Base-by-base conservation (phyloP, 768 basidiomycete genomes). In the Mycena galericulata region DNA sequence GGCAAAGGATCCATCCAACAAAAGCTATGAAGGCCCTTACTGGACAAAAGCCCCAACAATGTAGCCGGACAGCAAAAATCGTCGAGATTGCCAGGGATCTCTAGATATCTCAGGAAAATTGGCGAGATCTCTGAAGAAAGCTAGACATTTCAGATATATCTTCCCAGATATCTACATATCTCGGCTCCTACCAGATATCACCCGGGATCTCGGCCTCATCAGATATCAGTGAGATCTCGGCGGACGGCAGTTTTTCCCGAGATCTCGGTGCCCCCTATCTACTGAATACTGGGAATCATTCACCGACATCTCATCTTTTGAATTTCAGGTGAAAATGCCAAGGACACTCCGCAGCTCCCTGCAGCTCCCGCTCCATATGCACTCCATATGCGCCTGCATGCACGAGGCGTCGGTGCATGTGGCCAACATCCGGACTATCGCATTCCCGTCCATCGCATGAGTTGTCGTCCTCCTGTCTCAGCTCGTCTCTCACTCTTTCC, bases 21-120 rank as follows among this genome's bases (percentile, higher is more conserved):
- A n/a, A n/a, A n/a, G n/a, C n/a, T n/a, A n/a, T 53, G 50, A 53
- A 53, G 50, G 50, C 50, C 30, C 50, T 53, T 53, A 53, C 22
- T 34, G 50, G 50, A 53, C 50, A 53, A 53, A 53, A 53, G 50
- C 29, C 10, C 29, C 29, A 53, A 30, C 29, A 11, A 9, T 17
- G 32, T 10, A 12, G 12, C 29, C 27, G 2, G 32, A 26, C 7
- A 10, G 46, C 12, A 47, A 47, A 47, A 3, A 11, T 34, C 9
- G 2, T 36, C 58, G 30, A 47, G 45, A 60, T 60, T 22, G 26
- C 45, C 17, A 26, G n/a, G 26, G 58, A 60, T 34, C 24, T 41
- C 32, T 1, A 47, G 22, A 24, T 22, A 11, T 30, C 7, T 10
- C 15, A 5, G n/a, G 22, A 20, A 8, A 22, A n/a, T 22, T 27